A percentile compares a stretch with the other conserved stretches of the same genome.
Conservation (phyloP, 2,329 filamentous ascomycete genomes). For the Xylariomycetidae sp. region DNA sequence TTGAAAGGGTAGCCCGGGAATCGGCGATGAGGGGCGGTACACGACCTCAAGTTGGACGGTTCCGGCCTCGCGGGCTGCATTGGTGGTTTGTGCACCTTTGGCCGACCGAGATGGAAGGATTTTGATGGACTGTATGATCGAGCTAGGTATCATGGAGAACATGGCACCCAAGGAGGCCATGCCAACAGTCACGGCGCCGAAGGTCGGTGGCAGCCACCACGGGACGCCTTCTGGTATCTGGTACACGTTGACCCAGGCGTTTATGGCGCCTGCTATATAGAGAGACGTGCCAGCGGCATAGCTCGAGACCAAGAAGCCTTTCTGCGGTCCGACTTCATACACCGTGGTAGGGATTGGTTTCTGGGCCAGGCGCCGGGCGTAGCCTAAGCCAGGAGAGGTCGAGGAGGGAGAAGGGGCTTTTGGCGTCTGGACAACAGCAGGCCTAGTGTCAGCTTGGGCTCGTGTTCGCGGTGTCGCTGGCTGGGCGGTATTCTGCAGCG, state of each 20-base stretch:
- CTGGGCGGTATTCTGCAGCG: background rate
- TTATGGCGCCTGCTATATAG: conserved; percentile 43
- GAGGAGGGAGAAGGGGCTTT: too few species aligned
- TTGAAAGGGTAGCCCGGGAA: conserved; percentile 42
- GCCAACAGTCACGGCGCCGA: conserved; percentile 50
- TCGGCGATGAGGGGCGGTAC: conserved; percentile 35
- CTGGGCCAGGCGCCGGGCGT: conserved; percentile 49
- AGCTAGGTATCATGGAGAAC: conserved; percentile 51
- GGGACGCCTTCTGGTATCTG: conserved; percentile 45
- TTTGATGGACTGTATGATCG: conserved; percentile 52
- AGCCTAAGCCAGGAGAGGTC: conserved; percentile 38
- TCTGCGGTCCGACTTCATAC: conserved; percentile 60
- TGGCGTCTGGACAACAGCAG: too few species aligned
- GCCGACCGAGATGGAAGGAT: conserved; percentile 34
- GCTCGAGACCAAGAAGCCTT: conserved; percentile 54
- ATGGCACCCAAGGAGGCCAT: conserved; percentile 56
- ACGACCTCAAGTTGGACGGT: conserved; percentile 47
- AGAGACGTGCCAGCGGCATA: conserved; percentile 50
- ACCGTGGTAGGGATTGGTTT: conserved; percentile 52
- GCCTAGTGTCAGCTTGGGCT: too few species aligned
- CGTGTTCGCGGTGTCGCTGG: background rate
- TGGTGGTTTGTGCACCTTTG: background rate
- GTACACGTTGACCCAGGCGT: conserved; percentile 43
- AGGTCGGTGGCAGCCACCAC: conserved; percentile 52
- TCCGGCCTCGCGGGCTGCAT: background rate